Base-by-base conservation (phyloP, 2,329 filamentous ascomycete genomes). In the Lachnellula subtilissima region DNA sequence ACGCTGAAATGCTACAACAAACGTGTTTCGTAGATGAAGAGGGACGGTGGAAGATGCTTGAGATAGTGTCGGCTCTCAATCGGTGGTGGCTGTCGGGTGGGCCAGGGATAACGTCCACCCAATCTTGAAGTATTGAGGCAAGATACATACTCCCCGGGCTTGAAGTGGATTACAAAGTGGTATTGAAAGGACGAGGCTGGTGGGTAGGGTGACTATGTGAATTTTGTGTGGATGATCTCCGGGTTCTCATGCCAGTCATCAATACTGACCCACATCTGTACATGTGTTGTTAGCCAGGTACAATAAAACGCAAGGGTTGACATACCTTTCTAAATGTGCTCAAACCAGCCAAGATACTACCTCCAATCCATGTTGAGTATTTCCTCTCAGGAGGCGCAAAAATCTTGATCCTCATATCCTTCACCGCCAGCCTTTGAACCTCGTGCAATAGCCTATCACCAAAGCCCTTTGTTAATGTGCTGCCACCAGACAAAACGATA, bases 181-280 rank as follows among this genome's bases (percentile, higher is more conserved):
- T 15, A 6, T 40, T 15, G 6, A 42, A 42, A 42, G 15, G 22
- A 45, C 12, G 17, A 32, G 28, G 9, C 28, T 32, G 28, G 28
- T 45, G 19, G 42, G 8, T 14, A 11, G 42, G 12, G n/a, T 14
- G 12, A 17, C 19, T 45, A 97, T 68, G 91, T 92, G 74, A 97
- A 96, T 75, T 96, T 97, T 70, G 91, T 94, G 75, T 97, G 93
- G 71, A 99, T 97, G 68, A 99, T 94, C 70, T 99, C 93, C 17
- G 94, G 94, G 71, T 99, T 96, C 81, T 99, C 94, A 73, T 99
- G 94, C 94, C 94, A 99, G 78, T 99, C 94, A 71, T 97, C 94
- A 71, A 96, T 93, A 75, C 91, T 96, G 69, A 99, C 94, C 91
- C 94, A 97, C 94, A 99, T 99, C 93, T 96, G 71, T 32, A 55